Conservation (phyloP, 2,329 filamentous ascomycete genomes). For the Ophiostoma tasmaniense region DNA sequence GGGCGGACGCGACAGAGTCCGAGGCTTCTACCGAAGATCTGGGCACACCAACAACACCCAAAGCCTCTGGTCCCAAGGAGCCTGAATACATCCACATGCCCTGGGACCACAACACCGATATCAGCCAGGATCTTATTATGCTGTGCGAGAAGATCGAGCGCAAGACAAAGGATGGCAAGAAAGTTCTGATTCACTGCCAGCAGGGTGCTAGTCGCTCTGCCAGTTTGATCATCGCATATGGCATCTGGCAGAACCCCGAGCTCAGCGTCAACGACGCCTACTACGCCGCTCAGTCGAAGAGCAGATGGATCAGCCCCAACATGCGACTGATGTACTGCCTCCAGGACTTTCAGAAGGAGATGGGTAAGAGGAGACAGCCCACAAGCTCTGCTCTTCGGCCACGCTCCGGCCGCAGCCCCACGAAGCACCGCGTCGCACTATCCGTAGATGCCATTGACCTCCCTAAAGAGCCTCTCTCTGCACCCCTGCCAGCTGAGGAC, state of each 20-base stretch:
- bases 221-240: constrained; percentile 79
- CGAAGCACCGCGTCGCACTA: constrained; percentile 51
- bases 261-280: constrained; percentile 77
- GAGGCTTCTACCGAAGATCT: constrained; percentile 27
- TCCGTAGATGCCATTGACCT: constrained; percentile 51
- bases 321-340: constrained; percentile 89
- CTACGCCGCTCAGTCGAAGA: constrained; percentile 69
- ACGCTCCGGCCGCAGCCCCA: constrained; percentile 45
- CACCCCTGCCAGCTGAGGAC: constrained; percentile 50
- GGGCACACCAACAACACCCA: constrained; percentile 49
- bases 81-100: constrained; percentile 82
- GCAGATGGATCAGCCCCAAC: constrained; percentile 82
- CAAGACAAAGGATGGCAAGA: constrained; percentile 63
- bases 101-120: constrained; percentile 85
- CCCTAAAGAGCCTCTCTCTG: constrained; percentile 51
- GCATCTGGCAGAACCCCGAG: constrained; percentile 67
- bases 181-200: constrained; percentile 75
- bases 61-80: constrained; percentile 38
- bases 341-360: constrained; percentile 66
- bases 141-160: constrained; percentile 71
- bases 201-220: constrained; percentile 79
- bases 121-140: constrained; percentile 64
- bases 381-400: constrained; percentile 39
- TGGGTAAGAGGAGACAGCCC: constrained; percentile 41
- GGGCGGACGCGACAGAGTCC: constrained; percentile 1